Percentiles rank a stretch among this genome's conserved stretches.
Evolutionary conservation across 2,329 filamentous ascomycete species (phyloP).

Genomic region (Pseudocercospora vitis): DNA sequence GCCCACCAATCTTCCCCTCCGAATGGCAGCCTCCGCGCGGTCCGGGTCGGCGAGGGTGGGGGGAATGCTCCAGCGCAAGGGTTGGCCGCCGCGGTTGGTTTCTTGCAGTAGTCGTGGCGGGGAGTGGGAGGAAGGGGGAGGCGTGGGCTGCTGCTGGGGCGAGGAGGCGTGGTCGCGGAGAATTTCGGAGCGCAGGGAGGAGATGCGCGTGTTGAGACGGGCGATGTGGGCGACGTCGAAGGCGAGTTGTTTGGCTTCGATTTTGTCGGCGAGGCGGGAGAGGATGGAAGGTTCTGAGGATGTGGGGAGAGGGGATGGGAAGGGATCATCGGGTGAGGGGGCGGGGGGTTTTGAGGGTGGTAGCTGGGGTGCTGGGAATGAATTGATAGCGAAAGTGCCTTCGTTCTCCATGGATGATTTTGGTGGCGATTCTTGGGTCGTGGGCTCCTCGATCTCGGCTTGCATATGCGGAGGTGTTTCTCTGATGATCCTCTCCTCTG

Average conservation of each 20-base stretch:
- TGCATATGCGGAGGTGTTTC: no score
- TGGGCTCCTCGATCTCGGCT: no score
- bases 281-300: background rate
- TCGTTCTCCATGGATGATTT: no score
- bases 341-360: background rate
- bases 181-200: conserved; percentile 2
- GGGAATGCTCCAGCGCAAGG: conserved; percentile 15
- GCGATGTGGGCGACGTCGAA: conserved; percentile 16
- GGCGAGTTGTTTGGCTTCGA: background rate
- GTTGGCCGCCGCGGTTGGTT: conserved; percentile 16
- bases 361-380: background rate
- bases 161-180: background rate
- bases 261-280: background rate
- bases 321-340: background rate
- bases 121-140: background rate
- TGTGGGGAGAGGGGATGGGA: background rate
- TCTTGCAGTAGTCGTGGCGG: conserved; percentile 1
- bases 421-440: no score
- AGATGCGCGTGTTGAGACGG: conserved; percentile 15
- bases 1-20: conserved; percentile 13
- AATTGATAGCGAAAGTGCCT: no score
- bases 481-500: no score
- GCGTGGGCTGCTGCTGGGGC: background rate
- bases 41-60: background rate
- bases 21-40: conserved; percentile 15